phyloP scores from a whole-genome alignment of 768 basidiomycete species.

The Lepiota venenata region DNA sequence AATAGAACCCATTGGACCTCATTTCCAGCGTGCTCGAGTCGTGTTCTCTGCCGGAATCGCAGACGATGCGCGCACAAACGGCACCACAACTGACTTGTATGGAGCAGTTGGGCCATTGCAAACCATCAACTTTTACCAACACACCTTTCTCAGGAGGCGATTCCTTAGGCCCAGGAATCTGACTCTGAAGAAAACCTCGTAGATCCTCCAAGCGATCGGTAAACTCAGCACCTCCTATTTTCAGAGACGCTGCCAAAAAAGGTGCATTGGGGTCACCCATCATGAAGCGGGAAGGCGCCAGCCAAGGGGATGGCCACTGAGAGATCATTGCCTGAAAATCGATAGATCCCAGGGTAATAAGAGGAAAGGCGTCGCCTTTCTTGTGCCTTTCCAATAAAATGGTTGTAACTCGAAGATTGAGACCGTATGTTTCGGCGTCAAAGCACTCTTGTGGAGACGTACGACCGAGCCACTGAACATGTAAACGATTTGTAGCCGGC shows the following conservation, averaged over 20 bases:
- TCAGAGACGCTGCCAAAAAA: slow-evolving; percentile 44
- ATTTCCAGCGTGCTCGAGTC: slow-evolving; percentile 53
- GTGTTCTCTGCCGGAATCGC: slow-evolving; percentile 34
- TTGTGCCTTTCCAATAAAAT: slow-evolving; percentile 43
- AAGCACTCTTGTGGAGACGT: slow-evolving; percentile 27
- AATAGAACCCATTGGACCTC: slow-evolving; percentile 47
- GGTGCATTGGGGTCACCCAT: slow-evolving; percentile 58
- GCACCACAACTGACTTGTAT: slow-evolving; percentile 48
- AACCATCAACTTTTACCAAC: slow-evolving; percentile 1
- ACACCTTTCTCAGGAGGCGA: background rate
- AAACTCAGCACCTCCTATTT: slow-evolving; percentile 42
- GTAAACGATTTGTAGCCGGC: slow-evolving; percentile 37
- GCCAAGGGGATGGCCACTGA: slow-evolving; percentile 63
- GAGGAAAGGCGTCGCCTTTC: slow-evolving; percentile 29
- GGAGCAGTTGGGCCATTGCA: slow-evolving; percentile 6
- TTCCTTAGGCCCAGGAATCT: slow-evolving; percentile 10
- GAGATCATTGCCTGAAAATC: slow-evolving; percentile 40
- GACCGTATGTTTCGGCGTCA: slow-evolving; percentile 46
- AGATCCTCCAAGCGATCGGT: slow-evolving; percentile 55
- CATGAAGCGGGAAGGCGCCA: slow-evolving; percentile 46
- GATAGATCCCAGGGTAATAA: slow-evolving; percentile 40
- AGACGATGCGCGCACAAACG: slow-evolving; percentile 48
- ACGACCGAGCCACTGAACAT: slow-evolving; percentile 52
- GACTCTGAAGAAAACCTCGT: slow-evolving; percentile 32
- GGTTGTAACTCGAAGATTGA: slow-evolving; percentile 40